Conservation (phyloP, 2,329 filamentous ascomycete species). For the Colletotrichum simmondsii region DNA sequence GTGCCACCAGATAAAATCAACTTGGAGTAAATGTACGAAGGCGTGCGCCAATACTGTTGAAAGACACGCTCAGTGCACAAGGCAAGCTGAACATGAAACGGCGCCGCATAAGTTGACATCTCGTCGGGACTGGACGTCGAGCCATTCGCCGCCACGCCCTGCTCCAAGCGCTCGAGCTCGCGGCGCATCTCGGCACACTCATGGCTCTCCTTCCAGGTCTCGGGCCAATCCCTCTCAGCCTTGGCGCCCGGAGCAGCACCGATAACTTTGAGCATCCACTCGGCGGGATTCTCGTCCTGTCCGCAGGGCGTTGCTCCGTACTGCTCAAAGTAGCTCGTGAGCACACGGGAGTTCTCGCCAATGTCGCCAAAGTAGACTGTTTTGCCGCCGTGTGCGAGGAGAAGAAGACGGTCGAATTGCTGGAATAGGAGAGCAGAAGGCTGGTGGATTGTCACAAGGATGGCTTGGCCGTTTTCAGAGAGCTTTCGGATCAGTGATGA, state of each 20-base stretch:
- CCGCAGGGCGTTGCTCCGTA: conserved; percentile 68
- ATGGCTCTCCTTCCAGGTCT: conserved; percentile 47
- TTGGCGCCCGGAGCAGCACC: conserved; percentile 61
- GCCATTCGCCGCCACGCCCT: neutral
- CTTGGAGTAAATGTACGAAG: conserved; percentile 81
- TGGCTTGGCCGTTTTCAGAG: conserved; percentile 58
- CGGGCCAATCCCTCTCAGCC: conserved; percentile 48
- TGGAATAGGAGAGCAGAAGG: conserved; percentile 57
- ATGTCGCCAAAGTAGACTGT: conserved; percentile 45
- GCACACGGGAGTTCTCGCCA: conserved; percentile 58
- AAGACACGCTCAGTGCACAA: conserved; percentile 74
- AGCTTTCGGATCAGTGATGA: conserved; percentile 76
- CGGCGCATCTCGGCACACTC: conserved; percentile 44
- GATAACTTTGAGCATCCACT: conserved; percentile 70
- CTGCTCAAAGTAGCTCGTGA: conserved; percentile 68
- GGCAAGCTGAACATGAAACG: conserved; percentile 69
- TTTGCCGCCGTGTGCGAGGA: conserved; percentile 63
- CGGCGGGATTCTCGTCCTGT: conserved; percentile 70
- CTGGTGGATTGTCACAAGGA: conserved; percentile 63
- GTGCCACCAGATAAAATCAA: conserved; percentile 62
- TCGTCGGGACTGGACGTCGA: neutral
- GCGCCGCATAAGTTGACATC: conserved; percentile 73
- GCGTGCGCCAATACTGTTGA: conserved; percentile 82
- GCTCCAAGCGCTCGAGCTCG: conserved; percentile 43
- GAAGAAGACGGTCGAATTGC: conserved; percentile 65